Conservation (phyloP, 768 basidiomycete species). For the Saitozyma podzolica region DNA sequence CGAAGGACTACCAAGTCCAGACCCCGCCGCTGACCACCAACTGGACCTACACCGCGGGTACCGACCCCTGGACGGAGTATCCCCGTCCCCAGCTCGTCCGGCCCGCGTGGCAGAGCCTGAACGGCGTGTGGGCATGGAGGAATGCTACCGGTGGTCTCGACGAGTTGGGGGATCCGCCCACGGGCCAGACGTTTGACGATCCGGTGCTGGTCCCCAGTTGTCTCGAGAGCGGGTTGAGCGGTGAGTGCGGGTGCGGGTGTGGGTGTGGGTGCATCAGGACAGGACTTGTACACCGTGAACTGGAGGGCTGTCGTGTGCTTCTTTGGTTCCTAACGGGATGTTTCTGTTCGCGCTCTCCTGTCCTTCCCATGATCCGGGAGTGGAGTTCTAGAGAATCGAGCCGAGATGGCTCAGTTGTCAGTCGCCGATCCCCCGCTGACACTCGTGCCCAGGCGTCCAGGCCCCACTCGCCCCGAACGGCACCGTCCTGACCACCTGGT, state of each 20-base stretch:
- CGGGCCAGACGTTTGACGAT: conserved; percentile 9
- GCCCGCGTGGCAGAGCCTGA: conserved; percentile 20
- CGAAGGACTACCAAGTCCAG: conserved; percentile 3
- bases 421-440: neutral
- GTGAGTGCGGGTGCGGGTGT: conserved; percentile 4
- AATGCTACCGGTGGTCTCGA: conserved; percentile 11
- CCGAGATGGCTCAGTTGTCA: neutral
- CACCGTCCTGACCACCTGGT: conserved; percentile 21
- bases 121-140: conserved; percentile 28
- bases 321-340: too few relatives aligned
- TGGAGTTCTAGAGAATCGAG: too few relatives aligned
- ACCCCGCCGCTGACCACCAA: conserved; percentile 21
- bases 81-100: conserved; percentile 31
- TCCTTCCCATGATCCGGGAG: too few relatives aligned
- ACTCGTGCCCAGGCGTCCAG: neutral
- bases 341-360: too few relatives aligned
- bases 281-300: too few relatives aligned
- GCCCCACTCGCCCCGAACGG: conserved; percentile 6
- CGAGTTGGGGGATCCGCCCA: conserved; percentile 13
- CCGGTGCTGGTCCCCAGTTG: conserved; percentile 29
- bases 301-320: too few relatives aligned
- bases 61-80: conserved; percentile 26
- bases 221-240: conserved; percentile 27
- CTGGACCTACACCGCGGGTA: conserved; percentile 27
- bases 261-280: too few relatives aligned